Conservation (phyloP, 140 eudicot genomes). For the Bidens hawaiensis region DNA sequence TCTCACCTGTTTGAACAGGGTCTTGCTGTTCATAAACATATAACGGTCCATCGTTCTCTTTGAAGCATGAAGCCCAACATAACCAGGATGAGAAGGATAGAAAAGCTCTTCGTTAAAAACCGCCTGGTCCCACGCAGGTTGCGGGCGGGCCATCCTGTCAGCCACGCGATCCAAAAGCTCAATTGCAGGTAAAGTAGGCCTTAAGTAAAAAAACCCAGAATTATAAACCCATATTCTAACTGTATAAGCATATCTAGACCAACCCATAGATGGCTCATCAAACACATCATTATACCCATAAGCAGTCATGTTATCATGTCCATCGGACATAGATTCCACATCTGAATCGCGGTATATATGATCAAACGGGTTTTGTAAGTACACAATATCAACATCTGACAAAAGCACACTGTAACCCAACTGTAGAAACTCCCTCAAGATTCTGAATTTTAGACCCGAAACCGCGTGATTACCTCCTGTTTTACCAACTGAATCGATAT, state of each 20-base stretch:
- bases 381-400: slow-evolving; percentile 83
- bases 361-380: slow-evolving; percentile 81
- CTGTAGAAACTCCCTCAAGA: slow-evolving; percentile 88
- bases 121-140: slow-evolving; percentile 81
- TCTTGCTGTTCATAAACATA: slow-evolving; percentile 89
- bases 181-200: slow-evolving; percentile 83
- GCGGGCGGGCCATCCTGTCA: slow-evolving; percentile 54
- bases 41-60: slow-evolving; percentile 80
- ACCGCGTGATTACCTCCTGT: slow-evolving; percentile 80
- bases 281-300: slow-evolving; percentile 81
- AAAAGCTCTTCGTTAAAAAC: slow-evolving; percentile 81
- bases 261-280: slow-evolving; percentile 90
- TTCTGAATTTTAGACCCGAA: slow-evolving; percentile 72
- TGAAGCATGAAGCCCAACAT: slow-evolving; percentile 80
- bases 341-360: slow-evolving; percentile 78
- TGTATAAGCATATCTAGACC: slow-evolving; percentile 89
- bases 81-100: slow-evolving; percentile 91
- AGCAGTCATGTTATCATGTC: slow-evolving; percentile 77
- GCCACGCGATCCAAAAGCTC: slow-evolving; percentile 92
- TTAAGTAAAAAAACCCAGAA: slow-evolving; percentile 80
- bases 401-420: slow-evolving; percentile 82
- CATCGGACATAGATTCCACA: slow-evolving; percentile 93
- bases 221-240: slow-evolving; percentile 93
- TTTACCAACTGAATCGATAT: slow-evolving; percentile 51
- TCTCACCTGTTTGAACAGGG: slow-evolving; percentile 75